A percentile compares a stretch with the other conserved stretches of the same genome.
phyloP scores from a whole-genome alignment of 2,329 filamentous ascomycete species.

The Furcasterigmium sp. region DNA sequence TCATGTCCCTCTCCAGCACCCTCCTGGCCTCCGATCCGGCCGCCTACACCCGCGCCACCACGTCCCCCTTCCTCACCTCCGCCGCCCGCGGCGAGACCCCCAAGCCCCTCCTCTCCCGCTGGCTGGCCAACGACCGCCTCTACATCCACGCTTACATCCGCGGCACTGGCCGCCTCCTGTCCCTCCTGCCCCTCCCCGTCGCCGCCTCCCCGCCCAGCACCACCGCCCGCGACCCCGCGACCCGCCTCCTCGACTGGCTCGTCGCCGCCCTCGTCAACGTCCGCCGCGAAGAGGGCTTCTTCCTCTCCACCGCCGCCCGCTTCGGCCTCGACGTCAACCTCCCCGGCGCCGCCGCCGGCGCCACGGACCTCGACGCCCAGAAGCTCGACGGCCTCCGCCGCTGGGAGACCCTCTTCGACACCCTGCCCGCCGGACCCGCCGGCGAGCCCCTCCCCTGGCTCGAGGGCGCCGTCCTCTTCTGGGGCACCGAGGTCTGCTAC shows the following conservation, averaged over 20 bases:
- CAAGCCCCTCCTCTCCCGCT: constrained; percentile 51
- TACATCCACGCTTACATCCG: constrained; percentile 67
- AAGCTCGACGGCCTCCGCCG: constrained; percentile 33
- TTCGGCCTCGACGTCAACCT: constrained; percentile 51
- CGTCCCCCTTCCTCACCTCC: constrained; percentile 59
- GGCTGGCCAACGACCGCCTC: constrained; percentile 68
- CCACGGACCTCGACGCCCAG: constrained; percentile 8
- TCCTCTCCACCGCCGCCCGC: constrained; percentile 56
- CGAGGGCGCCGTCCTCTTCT: constrained; percentile 68
- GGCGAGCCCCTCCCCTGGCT: constrained; percentile 41
- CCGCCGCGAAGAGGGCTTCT: constrained; percentile 61
- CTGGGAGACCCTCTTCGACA: constrained; percentile 45
- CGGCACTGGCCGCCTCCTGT: constrained; percentile 60
- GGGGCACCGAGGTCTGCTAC: constrained; percentile 68
- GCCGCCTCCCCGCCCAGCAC: constrained; percentile 14
- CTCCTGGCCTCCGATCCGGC: constrained; percentile 44
- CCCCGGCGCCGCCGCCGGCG: constrained; percentile 15
- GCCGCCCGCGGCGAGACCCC: constrained; percentile 59
- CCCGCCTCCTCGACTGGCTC: constrained; percentile 55
- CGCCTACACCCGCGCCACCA: constrained; percentile 52
- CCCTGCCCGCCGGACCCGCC: constrained; percentile 40
- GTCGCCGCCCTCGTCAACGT: constrained; percentile 62
- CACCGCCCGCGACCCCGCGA: constrained; percentile 32
- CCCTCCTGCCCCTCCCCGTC: constrained; percentile 53
- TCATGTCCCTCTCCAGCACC: constrained; percentile 42